These are phyloP conservation scores for Chlamydomonas applanata DNA, from an alignment of 139 green algal genomes.

Conservation along the genomic window DNA sequence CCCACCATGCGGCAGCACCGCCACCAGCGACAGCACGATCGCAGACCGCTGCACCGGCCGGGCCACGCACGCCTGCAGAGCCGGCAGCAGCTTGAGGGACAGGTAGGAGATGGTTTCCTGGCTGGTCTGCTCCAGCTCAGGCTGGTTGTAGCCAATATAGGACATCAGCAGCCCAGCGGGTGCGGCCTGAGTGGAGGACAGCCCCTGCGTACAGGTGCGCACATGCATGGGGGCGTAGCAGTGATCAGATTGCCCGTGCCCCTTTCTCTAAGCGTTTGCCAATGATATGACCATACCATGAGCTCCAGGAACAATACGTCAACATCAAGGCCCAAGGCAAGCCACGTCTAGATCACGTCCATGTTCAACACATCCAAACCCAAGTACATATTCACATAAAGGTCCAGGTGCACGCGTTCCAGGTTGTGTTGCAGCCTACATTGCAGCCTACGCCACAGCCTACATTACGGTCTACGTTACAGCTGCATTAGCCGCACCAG, in stretches of 20 bases:
- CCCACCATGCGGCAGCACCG: slow-evolving; percentile 15
- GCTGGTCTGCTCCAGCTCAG: slow-evolving; percentile 6
- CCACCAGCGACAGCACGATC: slow-evolving; percentile 7
- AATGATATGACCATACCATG: too few relatives aligned
- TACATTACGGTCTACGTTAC: too few relatives aligned
- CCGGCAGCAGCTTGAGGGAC: slow-evolving; percentile 22
- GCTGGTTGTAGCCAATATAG: slow-evolving; percentile 31
- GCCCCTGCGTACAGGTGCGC: neutral
- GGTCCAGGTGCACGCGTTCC: neutral
- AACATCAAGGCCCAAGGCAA: too few relatives aligned
- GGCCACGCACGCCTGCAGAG: slow-evolving; percentile 18
- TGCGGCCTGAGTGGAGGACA: neutral
- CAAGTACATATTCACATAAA: neutral
- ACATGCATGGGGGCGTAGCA: too few relatives aligned
- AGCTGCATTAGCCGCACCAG: too few relatives aligned
- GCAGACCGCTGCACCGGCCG: slow-evolving; percentile 19
- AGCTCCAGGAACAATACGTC: too few relatives aligned
- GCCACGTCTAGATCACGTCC: too few relatives aligned
- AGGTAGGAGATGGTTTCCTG: slow-evolving; percentile 29
- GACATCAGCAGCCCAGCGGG: slow-evolving; percentile 19
- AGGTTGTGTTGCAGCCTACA: too few relatives aligned
- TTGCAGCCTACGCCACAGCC: too few relatives aligned
- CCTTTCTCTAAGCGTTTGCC: too few relatives aligned
- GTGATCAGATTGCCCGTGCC: too few relatives aligned
- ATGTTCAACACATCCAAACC: too few relatives aligned